Base-by-base conservation (phyloP, 352 stramenopile species). In the Globisporangium emineosum region DNA sequence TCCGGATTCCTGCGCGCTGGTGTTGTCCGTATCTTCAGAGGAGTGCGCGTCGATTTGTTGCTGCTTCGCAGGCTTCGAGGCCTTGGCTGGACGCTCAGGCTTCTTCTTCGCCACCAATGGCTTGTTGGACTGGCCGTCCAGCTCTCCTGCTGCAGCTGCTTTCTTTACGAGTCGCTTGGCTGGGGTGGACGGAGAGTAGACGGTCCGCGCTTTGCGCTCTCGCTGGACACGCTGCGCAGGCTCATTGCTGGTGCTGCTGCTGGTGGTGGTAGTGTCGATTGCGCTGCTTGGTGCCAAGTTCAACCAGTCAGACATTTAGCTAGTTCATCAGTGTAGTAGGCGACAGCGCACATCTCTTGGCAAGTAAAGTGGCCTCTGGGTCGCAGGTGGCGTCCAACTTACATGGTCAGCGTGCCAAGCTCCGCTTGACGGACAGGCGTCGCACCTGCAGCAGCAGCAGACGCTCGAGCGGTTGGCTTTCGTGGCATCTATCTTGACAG, bases 161-260 rank as follows among this genome's bases (percentile, higher is more conserved):
- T 23, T n/a, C 58, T 50, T 35, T 21, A 9, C 2, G 8, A 17
- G 40, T 47, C 35, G 32, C 33, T 56, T 42, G 12, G 29, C 35
- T 51, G 42, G 17, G n/a, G 60, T 60, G 12, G 51, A 29, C 4
- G 68, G 68, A 21, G 68, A 75, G 65, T 69, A 75, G 25, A 75
- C 43, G 0, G 55, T 56, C 1, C 55, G 51, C 4, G 65, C 50
- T 43, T 70, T 72, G 56, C 68, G 65, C 23, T 37, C 56, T 19
- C 63, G 63, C 21, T 60, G 57, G 4, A 19, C 49, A 17, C 56
- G 56, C 25, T 15, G 37, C 42, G 7, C 42, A n/a, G 35, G 25
- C 33, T 29, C 49, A 7, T n/a, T 8, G 23, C 1, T 37, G 49
- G 25, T 32, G 35, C 35, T 65, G 5, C 12, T 47, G 43, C 17